A percentile compares a stretch with the other conserved stretches of the same genome.
These are phyloP conservation scores for Begonia fuchsioides DNA, from an alignment of 306 rosid species.

Conservation along the genomic window DNA sequence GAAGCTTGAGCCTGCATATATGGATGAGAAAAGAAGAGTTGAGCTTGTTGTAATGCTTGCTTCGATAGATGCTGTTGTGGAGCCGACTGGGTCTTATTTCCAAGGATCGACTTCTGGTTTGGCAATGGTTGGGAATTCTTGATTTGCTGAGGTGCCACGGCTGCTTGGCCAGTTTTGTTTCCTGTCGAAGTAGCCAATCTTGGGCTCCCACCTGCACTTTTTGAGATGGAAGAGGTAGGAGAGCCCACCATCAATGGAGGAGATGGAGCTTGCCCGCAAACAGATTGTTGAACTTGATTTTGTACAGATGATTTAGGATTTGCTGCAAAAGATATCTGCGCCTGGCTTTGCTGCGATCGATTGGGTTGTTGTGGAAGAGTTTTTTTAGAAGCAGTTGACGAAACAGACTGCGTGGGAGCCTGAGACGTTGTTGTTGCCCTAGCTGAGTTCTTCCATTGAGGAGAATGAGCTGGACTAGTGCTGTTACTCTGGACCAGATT, in stretches of 20 bases:
- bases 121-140: slow-evolving; percentile 37
- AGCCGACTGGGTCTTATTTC: slow-evolving; percentile 37
- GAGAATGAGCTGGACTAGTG: slow-evolving; percentile 54
- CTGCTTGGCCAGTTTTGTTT: slow-evolving; percentile 51
- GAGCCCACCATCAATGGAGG: slow-evolving; percentile 77
- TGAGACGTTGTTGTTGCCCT: slow-evolving; percentile 37
- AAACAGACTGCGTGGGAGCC: slow-evolving; percentile 37
- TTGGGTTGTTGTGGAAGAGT: slow-evolving; percentile 51
- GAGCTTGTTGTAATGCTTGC: slow-evolving; percentile 54
- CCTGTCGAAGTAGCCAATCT: slow-evolving; percentile 46
- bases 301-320: slow-evolving; percentile 47
- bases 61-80: slow-evolving; percentile 36
- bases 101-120: slow-evolving; percentile 52
- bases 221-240: slow-evolving; percentile 66
- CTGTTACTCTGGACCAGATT: slow-evolving; percentile 54
- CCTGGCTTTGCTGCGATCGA: slow-evolving; percentile 52
- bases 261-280: no score
- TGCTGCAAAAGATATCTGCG: slow-evolving; percentile 78
- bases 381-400: slow-evolving; percentile 51
- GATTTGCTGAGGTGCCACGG: slow-evolving; percentile 57
- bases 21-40: slow-evolving; percentile 33
- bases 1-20: slow-evolving; percentile 39
- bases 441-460: slow-evolving; percentile 78
- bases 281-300: no score
- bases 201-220: slow-evolving; percentile 84